phyloP scores from a whole-genome alignment of 2,329 filamentous ascomycete species.

The Fusarium staphyleae region DNA sequence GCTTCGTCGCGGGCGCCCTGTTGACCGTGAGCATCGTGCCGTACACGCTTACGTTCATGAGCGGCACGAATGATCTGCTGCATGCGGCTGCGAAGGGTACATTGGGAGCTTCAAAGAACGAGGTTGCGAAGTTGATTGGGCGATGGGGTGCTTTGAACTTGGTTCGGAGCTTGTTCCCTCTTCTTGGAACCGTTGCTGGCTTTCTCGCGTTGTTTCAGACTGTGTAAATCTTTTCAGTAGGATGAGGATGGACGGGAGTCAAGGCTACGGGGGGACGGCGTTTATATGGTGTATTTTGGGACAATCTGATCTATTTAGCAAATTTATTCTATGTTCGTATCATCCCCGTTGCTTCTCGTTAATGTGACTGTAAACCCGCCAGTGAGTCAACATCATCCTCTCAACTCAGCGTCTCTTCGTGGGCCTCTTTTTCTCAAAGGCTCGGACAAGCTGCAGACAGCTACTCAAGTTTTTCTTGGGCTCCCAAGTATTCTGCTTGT shows the following conservation, averaged over 20 bases:
- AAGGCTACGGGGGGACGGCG: background rate
- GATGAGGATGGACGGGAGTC: background rate
- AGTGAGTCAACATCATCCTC: background rate
- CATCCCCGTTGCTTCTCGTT: background rate
- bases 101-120: slow-evolving; percentile 18
- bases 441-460: slow-evolving; percentile 47
- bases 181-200: slow-evolving; percentile 42
- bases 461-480: slow-evolving; percentile 53
- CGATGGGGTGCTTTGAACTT: slow-evolving; percentile 43
- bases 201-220: slow-evolving; percentile 32
- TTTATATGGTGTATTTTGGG: background rate
- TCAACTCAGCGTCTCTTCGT: slow-evolving; percentile 6
- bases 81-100: slow-evolving; percentile 36
- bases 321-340: background rate
- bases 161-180: slow-evolving; percentile 42
- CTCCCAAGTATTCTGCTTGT: slow-evolving; percentile 61
- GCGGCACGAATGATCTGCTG: slow-evolving; percentile 47
- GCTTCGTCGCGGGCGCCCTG: slow-evolving; percentile 44
- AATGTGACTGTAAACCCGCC: background rate
- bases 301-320: background rate
- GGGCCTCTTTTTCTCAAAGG: slow-evolving; percentile 45
- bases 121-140: slow-evolving; percentile 36
- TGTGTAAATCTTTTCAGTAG: slow-evolving; percentile 3
- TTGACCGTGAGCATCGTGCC: slow-evolving; percentile 50
- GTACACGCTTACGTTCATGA: slow-evolving; percentile 50